These are phyloP conservation scores for Phytophthora pinifolia DNA, from an alignment of 352 stramenopile species.

Conservation along the genomic window DNA sequence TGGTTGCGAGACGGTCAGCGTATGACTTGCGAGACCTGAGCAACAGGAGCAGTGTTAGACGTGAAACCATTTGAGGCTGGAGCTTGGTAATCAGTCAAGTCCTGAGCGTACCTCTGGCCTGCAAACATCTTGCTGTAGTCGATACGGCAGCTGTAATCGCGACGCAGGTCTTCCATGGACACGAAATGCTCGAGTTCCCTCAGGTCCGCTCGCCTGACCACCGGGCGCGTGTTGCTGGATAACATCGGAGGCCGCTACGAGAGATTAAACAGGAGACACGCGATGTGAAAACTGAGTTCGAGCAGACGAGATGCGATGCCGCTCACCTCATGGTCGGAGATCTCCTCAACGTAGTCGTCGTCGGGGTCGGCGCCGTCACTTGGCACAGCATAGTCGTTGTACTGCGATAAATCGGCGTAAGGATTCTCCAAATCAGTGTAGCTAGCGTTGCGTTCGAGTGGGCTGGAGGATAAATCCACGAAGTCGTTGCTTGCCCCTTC, in stretches of 20 bases:
- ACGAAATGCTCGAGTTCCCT: constrained; percentile 67
- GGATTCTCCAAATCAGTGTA: constrained; percentile 41
- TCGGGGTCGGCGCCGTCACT: constrained; percentile 22
- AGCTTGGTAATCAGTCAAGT: too few relatives aligned
- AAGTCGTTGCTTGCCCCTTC: constrained; percentile 15
- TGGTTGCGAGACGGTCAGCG: constrained; percentile 44
- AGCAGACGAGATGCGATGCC: neutral
- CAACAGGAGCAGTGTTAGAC: neutral
- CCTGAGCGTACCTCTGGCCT: constrained; percentile 46
- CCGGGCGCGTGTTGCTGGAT: constrained; percentile 18
- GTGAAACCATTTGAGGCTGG: too few relatives aligned
- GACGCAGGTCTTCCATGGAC: constrained; percentile 55
- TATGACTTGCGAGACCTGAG: constrained; percentile 49
- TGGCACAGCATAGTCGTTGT: constrained; percentile 24
- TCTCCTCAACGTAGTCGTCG: constrained; percentile 54
- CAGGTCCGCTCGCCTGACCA: constrained; percentile 40
- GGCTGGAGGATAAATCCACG: constrained; percentile 43
- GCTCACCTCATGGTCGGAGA: constrained; percentile 66
- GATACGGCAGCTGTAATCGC: constrained; percentile 60
- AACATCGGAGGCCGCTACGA: constrained; percentile 9
- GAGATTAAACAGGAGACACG: neutral
- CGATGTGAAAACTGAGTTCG: constrained; percentile 1
- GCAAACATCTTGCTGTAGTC: constrained; percentile 76
- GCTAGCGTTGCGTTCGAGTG: constrained; percentile 8
- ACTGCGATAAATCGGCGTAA: constrained; percentile 38